Base-by-base conservation (phyloP, 139 green algal species). In the Chlorella ohadii region DNA sequence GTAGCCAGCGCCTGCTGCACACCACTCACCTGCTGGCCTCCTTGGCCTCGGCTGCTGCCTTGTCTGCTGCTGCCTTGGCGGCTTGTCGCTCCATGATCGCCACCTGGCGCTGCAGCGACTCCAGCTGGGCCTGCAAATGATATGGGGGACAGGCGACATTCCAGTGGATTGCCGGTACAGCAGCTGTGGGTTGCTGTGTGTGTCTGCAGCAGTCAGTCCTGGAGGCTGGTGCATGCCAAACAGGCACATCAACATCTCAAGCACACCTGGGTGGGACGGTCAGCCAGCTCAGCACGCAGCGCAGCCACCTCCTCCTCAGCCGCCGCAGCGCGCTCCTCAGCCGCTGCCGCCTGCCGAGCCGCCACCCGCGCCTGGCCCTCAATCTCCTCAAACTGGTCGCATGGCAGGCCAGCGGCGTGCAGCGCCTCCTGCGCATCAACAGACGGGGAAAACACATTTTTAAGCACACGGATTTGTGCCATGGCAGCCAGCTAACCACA, bases 71-170 rank as follows among this genome's bases (percentile, higher is more conserved):
- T 13, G 87, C 65, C 23, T 77, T 56, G 2, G 79, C 27, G n/a
- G 94, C 77, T 70, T 90, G 88, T n/a, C 88, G 86, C 85, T 95
- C 87, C 77, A 96, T 87, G 44, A 94, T 89, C n/a, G 92, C 86
- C 38, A 94, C 78, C 85, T 96, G 92, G 19, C 91, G 87, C 84
- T 88, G 82, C 20, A 94, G 85, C 23, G 66, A 84, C 23, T 72
- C 55, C 22, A 87, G 33, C 74, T 92, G 78, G 7, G 68, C 80
- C 51, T 63, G 71, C 39, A 31, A 15, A 11, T 38, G 15, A 4
- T 15, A 25, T 9, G 28, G n/a, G n/a, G n/a, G n/a, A n/a, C n/a
- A n/a, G n/a, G n/a, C n/a, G n/a, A n/a, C n/a, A n/a, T n/a, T n/a
- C n/a, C n/a, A n/a, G n/a, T n/a, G n/a, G n/a, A n/a, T n/a, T n/a